phyloP scores from a whole-genome alignment of 2,329 filamentous ascomycete genomes.

The Zymoseptoria crescenta region DNA sequence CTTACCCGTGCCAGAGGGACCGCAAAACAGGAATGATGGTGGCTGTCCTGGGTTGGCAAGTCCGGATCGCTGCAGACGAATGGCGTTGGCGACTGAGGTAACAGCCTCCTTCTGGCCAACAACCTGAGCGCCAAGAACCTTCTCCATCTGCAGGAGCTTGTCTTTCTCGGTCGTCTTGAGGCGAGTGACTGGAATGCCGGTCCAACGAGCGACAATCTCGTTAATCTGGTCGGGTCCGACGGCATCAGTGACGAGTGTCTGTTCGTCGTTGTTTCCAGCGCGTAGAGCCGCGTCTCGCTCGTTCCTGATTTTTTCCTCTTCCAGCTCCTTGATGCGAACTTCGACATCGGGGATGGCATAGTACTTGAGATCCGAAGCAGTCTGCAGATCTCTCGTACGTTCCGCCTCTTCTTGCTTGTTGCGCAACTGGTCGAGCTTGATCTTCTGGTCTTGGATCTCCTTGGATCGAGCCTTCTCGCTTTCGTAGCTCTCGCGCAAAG shows the following conservation, averaged over 20 bases:
- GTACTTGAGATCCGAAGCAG: constrained; percentile 90
- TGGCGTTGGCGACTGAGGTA: constrained; percentile 86
- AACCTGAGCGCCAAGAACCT: constrained; percentile 71
- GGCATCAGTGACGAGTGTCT: constrained; percentile 74
- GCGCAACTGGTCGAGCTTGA: constrained; percentile 86
- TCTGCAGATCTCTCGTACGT: constrained; percentile 72
- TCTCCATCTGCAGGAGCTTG: constrained; percentile 97
- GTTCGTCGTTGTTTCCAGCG: constrained; percentile 50
- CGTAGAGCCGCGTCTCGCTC: constrained; percentile 57
- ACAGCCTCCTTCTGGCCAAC: constrained; percentile 94
- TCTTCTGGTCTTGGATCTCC: constrained; percentile 59
- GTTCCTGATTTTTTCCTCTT: constrained; percentile 69
- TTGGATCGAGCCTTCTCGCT: constrained; percentile 70
- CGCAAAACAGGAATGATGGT: constrained; percentile 97
- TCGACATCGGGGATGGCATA: constrained; percentile 94
- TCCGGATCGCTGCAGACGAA: constrained; percentile 87
- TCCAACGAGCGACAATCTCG: constrained; percentile 94
- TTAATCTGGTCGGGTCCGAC: constrained; percentile 98
- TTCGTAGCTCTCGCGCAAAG: constrained; percentile 91
- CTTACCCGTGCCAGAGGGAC: constrained; percentile 96
- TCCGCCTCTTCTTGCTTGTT: constrained; percentile 92
- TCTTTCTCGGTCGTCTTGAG: constrained; percentile 95
- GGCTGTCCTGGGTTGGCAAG: constrained; percentile 94
- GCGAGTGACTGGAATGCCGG: constrained; percentile 92
- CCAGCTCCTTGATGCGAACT: constrained; percentile 68